Conservation (phyloP, 2,329 filamentous ascomycete genomes). For the Emericellopsis atlantica region DNA sequence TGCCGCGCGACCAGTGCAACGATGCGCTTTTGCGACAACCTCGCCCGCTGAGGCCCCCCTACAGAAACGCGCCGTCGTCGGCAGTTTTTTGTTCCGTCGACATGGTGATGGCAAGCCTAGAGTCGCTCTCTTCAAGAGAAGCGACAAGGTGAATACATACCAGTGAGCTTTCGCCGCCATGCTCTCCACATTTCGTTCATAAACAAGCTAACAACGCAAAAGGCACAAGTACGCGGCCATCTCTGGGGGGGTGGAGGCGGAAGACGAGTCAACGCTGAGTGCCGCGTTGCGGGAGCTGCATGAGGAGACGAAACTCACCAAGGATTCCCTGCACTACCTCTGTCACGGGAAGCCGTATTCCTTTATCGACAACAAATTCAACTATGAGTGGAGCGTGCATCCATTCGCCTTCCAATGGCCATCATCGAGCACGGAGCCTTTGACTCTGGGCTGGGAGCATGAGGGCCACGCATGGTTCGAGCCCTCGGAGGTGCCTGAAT, state of each 20-base stretch:
- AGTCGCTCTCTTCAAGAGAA: conserved; percentile 51
- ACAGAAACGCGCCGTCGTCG: conserved; percentile 26
- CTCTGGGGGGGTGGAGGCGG: conserved; percentile 44
- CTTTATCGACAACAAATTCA: conserved; percentile 38
- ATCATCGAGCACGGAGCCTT: conserved; percentile 27
- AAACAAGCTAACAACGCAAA: conserved; percentile 16
- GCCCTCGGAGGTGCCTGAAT: conserved; percentile 32
- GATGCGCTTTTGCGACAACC: too few species aligned
- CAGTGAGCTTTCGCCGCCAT: conserved; percentile 28
- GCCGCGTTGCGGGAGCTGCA: conserved; percentile 50
- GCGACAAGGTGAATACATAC: conserved; percentile 46
- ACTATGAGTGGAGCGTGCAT: conserved; percentile 48
- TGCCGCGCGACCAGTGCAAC: too few species aligned
- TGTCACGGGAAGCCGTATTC: conserved; percentile 45
- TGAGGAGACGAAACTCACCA: conserved; percentile 46
- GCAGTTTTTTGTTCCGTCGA: conserved; percentile 37
- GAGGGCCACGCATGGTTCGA: conserved; percentile 44
- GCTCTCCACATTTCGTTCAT: background rate
- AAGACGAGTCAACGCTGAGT: conserved; percentile 36
- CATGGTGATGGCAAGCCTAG: conserved; percentile 21
- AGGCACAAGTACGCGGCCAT: conserved; percentile 48
- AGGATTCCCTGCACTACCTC: conserved; percentile 29
- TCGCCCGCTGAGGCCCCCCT: background rate
- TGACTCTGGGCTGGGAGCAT: conserved; percentile 51
- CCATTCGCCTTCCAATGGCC: conserved; percentile 48